Evolutionary conservation across 148 eudicot species (phyloP), one percentile per base, ranked within the genome.

Genomic region (Heliosperma pusillum): DNA sequence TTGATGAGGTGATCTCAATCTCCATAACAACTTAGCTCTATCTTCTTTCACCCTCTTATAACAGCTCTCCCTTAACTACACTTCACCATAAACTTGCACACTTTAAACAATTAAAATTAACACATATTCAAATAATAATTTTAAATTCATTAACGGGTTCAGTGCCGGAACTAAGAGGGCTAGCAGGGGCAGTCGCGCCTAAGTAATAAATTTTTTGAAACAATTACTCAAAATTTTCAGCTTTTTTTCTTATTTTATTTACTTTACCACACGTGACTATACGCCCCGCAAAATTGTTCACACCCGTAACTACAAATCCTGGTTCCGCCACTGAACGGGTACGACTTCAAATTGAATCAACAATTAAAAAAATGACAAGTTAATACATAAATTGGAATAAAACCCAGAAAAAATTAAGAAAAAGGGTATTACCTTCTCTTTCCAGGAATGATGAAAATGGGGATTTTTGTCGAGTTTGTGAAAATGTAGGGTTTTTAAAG

Each of bases 61-160:
- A 79, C 98, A 93, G 67, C 89, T 91, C 66, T 93, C 94, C 77
- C 89, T 89, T 21, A 91, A 88, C 98, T 93, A 75, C 50, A 29
- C 71, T 80, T 75, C 79, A 71, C 67, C 75, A 70, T n/a, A 50
- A 62, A 55, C 45, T 36, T 36, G 9, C 42, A 36, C 42, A 36
- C 42, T n/a, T n/a, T n/a, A 36, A 36, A 36, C 6, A 2, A 33
- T n/a, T n/a, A 36, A 36, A 6, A 36, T 4, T 4, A 36, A n/a
- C n/a, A n/a, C n/a, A n/a, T n/a, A n/a, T n/a, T n/a, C n/a, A n/a
- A n/a, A n/a, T n/a, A n/a, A n/a, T n/a, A 36, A 36, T 6, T 36
- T 36, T 36, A 36, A 36, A 36, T 5, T 36, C 42, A 33, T 3
- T 33, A 33, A 33, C 40, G 40, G 40, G 40, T 2, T 5, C 42